Percentiles rank a stretch among this genome's conserved stretches.
Evolutionary conservation across 371 early-diverging fungal species (phyloP).

Genomic region (Rhizopus delemar): DNA sequence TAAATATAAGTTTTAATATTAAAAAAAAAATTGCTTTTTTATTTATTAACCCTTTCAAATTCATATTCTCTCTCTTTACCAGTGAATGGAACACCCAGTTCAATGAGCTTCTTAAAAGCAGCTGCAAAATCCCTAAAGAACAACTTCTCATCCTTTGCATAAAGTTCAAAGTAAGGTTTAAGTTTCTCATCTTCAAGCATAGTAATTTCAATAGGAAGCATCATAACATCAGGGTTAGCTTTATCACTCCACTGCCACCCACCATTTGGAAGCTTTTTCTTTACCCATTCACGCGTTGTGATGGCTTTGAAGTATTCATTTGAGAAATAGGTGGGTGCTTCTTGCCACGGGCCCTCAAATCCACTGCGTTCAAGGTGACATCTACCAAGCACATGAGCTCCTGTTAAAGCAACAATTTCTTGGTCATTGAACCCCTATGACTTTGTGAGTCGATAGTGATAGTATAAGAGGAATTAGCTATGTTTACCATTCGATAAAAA

Average conservation of each 20-base stretch:
- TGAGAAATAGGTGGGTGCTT: constrained; percentile 84
- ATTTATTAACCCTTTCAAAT: constrained; percentile 41
- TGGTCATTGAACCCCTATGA: constrained; percentile 86
- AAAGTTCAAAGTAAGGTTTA: constrained; percentile 76
- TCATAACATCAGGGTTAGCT: constrained; percentile 56
- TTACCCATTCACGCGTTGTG: constrained; percentile 79
- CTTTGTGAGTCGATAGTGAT: neutral
- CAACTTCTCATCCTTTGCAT: constrained; percentile 78
- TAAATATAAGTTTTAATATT: too few species aligned
- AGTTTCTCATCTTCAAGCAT: constrained; percentile 68
- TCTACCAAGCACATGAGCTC: constrained; percentile 95
- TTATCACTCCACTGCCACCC: constrained; percentile 86
- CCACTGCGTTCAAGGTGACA: constrained; percentile 91
- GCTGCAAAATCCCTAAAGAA: constrained; percentile 87
- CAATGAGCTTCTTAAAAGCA: constrained; percentile 82
- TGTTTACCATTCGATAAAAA: constrained; percentile 67
- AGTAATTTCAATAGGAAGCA: constrained; percentile 48
- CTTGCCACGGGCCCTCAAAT: constrained; percentile 89
- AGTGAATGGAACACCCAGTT: constrained; percentile 80
- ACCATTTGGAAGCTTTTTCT: constrained; percentile 76
- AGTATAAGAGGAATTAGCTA: neutral
- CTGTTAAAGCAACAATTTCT: constrained; percentile 91
- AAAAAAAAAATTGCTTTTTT: constrained; percentile 3
- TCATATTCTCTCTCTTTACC: constrained; percentile 60
- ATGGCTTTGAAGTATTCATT: constrained; percentile 86